Base-by-base conservation (phyloP, 768 basidiomycete genomes). In the Mycena indigotica region DNA sequence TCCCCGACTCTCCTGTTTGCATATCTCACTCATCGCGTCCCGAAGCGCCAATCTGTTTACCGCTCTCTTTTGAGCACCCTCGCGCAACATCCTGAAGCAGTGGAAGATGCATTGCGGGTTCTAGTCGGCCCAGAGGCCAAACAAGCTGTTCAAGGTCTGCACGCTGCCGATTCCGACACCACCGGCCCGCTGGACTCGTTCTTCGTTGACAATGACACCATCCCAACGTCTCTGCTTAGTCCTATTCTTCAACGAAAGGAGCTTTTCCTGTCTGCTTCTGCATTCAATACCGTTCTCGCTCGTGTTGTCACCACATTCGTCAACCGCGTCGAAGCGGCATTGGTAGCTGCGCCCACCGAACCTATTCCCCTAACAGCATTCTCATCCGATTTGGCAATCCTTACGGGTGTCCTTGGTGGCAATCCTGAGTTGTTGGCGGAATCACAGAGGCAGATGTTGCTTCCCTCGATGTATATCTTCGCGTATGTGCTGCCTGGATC, bases 1-100 rank as follows among this genome's bases (percentile, higher is more conserved):
- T 78, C 78, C 1, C 78, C 81, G 0, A 50, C 72, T 2, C 70
- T 87, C 0, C 68, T 88, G 4, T 69, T 83, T 2, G 71, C 77
- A 0, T 90, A 89, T 60, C 72, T 91, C 23, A 58, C 70, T 8
- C 69, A 80, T 60, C 75, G 83, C 4, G 67, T 76, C n/a, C 44
- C 38, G 2, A 70, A 61, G 5, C 68, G 73, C 23, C 54, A 69
- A 24, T 41, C 58, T 2, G 68, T 84, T 10, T 89, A 84, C 84
- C 76, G 77, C 44, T 65, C 70, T 2, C 69, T 88, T 17, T 75
- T 91, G 1, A 66, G 67, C 1, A 71, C 70, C 10, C 55, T 85
- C 12, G 76, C 80, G 2, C 49, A 67, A 4, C 67, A 75, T 25
- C 67, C 72, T 0, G 69, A 72, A 13, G 60, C 69, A 28, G 65